Evolutionary conservation across 169 alveolate species (phyloP).

Genomic region (Pseudocohnilembus persalinus): DNA sequence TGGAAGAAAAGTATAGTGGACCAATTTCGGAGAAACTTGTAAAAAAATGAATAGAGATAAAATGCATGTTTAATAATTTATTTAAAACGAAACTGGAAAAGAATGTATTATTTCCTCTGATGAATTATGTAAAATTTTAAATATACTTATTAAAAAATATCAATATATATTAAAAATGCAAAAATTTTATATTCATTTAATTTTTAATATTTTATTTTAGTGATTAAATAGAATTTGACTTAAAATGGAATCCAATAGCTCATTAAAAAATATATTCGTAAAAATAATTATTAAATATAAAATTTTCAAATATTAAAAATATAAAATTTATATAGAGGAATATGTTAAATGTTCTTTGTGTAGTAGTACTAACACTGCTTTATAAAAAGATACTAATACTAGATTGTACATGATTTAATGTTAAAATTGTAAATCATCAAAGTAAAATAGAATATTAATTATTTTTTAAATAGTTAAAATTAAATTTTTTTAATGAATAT

Average conservation of each 20-base stretch:
- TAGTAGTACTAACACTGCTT: conserved; percentile 52
- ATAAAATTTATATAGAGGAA: conserved; percentile 24
- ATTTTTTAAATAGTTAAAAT: background rate
- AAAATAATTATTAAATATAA: background rate
- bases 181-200: background rate
- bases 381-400: conserved; percentile 58
- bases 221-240: conserved; percentile 48
- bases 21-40: conserved; percentile 55
- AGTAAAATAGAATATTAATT: conserved; percentile 5
- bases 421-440: conserved; percentile 57
- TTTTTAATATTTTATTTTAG: conserved; percentile 40
- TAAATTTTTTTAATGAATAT: background rate
- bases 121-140: background rate
- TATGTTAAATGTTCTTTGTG: conserved; percentile 65
- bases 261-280: conserved; percentile 57
- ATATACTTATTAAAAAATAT: too few species aligned
- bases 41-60: conserved; percentile 53
- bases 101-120: conserved; percentile 40
- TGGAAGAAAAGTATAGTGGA: conserved; percentile 63
- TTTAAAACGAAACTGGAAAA: conserved; percentile 60
- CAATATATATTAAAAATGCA: background rate
- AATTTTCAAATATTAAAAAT: background rate
- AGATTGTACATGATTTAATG: conserved; percentile 59
- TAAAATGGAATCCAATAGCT: conserved; percentile 50
- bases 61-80: conserved; percentile 48